These are phyloP conservation scores for Colletotrichum paranaense DNA, from an alignment of 2,329 filamentous ascomycete species.

Conservation along the genomic window DNA sequence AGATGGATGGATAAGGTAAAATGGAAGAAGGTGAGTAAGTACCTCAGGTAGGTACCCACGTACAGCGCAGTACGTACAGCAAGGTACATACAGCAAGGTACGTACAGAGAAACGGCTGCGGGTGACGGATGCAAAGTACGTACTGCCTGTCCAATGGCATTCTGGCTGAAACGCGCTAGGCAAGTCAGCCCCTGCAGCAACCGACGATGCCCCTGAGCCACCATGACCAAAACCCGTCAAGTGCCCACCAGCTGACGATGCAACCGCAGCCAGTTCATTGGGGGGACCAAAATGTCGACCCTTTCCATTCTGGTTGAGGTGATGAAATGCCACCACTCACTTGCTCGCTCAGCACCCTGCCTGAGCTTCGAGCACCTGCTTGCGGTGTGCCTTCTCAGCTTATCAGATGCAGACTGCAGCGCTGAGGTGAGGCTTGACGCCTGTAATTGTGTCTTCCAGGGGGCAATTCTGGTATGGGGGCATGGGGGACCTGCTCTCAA, in stretches of 20 bases:
- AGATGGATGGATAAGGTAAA: background rate
- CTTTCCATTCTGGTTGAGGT: background rate
- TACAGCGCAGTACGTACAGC: background rate
- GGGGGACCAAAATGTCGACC: background rate
- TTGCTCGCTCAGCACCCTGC: background rate
- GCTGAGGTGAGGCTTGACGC: background rate
- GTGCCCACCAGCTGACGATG: conserved; percentile 7
- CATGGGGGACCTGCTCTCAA: background rate
- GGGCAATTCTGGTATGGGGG: too few relatives aligned
- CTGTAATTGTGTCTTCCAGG: background rate
- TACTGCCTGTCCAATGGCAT: conserved; percentile 24
- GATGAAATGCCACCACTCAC: background rate
- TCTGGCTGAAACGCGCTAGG: conserved; percentile 30
- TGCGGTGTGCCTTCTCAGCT: background rate
- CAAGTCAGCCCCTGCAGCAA: conserved; percentile 24
- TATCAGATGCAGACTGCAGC: background rate
- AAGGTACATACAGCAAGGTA: background rate
- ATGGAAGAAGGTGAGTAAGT: background rate
- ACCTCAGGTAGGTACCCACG: background rate
- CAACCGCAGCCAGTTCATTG: background rate
- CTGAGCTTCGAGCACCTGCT: too few relatives aligned
- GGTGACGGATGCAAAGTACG: background rate
- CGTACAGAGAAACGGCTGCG: background rate
- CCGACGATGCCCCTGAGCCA: conserved; percentile 24
- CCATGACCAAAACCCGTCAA: background rate